A percentile compares a stretch with the other conserved stretches of the same genome.
phyloP scores from a whole-genome alignment of 352 stramenopile genomes.

The Nothophytophthora sp. region DNA sequence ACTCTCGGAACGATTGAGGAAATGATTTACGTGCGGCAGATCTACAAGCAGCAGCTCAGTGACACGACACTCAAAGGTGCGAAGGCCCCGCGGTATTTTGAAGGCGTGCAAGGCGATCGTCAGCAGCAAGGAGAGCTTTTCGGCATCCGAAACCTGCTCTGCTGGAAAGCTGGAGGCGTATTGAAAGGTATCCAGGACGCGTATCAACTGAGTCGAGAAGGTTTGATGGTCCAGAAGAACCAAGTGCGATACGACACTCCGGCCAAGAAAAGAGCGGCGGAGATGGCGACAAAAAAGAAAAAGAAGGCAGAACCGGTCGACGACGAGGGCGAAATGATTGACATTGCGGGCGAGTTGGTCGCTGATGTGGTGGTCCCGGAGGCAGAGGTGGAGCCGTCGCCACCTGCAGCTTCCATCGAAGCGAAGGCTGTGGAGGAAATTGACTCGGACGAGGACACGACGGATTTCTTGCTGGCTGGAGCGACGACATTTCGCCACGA shows the following conservation, averaged over 20 bases:
- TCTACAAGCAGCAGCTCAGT: constrained; percentile 88
- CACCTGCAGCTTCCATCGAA: constrained; percentile 5
- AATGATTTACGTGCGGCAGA: constrained; percentile 88
- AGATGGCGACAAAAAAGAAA: constrained; percentile 36
- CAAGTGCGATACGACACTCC: constrained; percentile 45
- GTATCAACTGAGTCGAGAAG: constrained; percentile 56
- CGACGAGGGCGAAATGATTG: constrained; percentile 40
- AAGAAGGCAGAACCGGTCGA: constrained; percentile 33
- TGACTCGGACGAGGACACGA: constrained; percentile 30
- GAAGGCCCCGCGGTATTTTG: constrained; percentile 75
- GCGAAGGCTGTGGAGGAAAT: constrained; percentile 10
- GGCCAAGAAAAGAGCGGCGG: constrained; percentile 19
- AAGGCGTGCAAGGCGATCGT: constrained; percentile 78
- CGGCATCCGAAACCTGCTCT: constrained; percentile 75
- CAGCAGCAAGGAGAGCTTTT: constrained; percentile 78
- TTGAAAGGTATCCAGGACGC: constrained; percentile 78
- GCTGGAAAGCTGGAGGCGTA: constrained; percentile 71
- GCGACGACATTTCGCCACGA: constrained; percentile 30
- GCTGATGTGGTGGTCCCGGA: constrained; percentile 32
- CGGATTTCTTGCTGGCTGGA: constrained; percentile 24
- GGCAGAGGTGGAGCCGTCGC: neutral
- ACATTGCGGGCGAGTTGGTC: constrained; percentile 39
- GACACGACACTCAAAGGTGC: constrained; percentile 78
- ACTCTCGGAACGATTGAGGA: constrained; percentile 87
- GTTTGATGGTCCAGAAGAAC: constrained; percentile 58